Percentiles rank a stretch among this genome's conserved stretches.
phyloP scores from a whole-genome alignment of 345 rosid genomes.

The Acer saccharum region DNA sequence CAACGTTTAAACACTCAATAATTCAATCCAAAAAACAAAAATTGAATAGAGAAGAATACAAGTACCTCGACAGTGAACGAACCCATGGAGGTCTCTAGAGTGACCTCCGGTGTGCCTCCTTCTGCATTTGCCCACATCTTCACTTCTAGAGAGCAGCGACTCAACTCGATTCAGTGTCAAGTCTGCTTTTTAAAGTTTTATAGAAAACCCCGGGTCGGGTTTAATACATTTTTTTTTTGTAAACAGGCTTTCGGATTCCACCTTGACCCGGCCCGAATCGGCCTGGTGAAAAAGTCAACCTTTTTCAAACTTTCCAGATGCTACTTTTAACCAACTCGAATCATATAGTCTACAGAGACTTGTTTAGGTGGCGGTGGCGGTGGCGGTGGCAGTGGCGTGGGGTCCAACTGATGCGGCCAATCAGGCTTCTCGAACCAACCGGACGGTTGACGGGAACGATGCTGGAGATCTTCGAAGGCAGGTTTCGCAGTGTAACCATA shows the following conservation, averaged over 20 bases:
- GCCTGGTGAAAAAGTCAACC: not conserved
- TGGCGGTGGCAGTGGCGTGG: no score
- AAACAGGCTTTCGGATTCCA: not conserved
- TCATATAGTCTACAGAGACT: no score
- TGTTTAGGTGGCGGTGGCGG: no score
- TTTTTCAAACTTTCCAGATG: not conserved
- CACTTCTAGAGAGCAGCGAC: constrained; percentile 7
- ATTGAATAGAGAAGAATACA: not conserved
- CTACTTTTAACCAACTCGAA: no score
- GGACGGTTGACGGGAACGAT: constrained; percentile 19
- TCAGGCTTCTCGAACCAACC: not conserved
- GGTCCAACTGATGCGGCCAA: no score
- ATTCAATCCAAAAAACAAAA: not conserved
- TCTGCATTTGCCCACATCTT: constrained; percentile 78
- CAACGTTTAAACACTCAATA: not conserved
- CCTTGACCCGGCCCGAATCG: not conserved
- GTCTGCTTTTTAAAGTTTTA: not conserved
- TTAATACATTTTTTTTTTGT: not conserved
- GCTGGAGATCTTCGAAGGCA: constrained; percentile 18
- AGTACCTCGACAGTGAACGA: constrained; percentile 82
- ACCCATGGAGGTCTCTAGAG: constrained; percentile 95
- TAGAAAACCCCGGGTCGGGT: constrained; percentile 2
- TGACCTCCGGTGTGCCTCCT: constrained; percentile 86
- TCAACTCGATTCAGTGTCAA: no score
- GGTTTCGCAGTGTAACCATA: constrained; percentile 34